phyloP scores from a whole-genome alignment of 2,329 filamentous ascomycete genomes.

The Microdochium nivale region DNA sequence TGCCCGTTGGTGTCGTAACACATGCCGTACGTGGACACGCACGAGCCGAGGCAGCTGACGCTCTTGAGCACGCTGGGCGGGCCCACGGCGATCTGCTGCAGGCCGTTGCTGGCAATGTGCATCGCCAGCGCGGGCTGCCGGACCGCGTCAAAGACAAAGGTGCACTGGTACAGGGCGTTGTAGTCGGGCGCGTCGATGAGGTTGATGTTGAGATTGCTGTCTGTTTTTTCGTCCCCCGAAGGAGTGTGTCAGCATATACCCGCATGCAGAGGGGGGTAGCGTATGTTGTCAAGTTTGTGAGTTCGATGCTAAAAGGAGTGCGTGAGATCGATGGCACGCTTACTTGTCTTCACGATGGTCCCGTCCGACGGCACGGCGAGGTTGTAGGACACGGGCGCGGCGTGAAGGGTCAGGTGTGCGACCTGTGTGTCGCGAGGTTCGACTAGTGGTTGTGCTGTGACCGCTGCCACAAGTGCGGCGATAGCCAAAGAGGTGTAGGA shows the following conservation, averaged over 20 bases:
- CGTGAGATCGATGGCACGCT: background rate
- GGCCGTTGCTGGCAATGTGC: conserved; percentile 18
- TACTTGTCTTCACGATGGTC: conserved; percentile 25
- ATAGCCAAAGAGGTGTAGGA: background rate
- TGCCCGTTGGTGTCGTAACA: conserved; percentile 27
- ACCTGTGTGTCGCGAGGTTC: conserved; percentile 21
- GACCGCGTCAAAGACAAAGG: conserved; percentile 26
- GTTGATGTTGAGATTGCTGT: conserved; percentile 27
- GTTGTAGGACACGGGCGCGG: conserved; percentile 29
- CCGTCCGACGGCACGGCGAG: conserved; percentile 34
- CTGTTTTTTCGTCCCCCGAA: too few relatives aligned
- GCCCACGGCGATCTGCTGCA: conserved; percentile 31
- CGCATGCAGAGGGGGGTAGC: background rate
- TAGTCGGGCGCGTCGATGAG: conserved; percentile 34
- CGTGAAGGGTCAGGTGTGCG: conserved; percentile 34
- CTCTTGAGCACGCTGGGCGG: conserved; percentile 33
- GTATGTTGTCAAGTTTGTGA: background rate
- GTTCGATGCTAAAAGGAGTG: background rate
- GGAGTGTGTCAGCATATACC: background rate
- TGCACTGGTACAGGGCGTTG: conserved; percentile 30
- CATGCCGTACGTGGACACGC: conserved; percentile 28
- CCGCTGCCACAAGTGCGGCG: background rate
- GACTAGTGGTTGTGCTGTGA: conserved; percentile 2
- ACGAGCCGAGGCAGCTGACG: conserved; percentile 33
- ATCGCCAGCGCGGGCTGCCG: conserved; percentile 21